phyloP scores from a whole-genome alignment of 164 flowering plant species.

The Warburgia ugandensis region DNA sequence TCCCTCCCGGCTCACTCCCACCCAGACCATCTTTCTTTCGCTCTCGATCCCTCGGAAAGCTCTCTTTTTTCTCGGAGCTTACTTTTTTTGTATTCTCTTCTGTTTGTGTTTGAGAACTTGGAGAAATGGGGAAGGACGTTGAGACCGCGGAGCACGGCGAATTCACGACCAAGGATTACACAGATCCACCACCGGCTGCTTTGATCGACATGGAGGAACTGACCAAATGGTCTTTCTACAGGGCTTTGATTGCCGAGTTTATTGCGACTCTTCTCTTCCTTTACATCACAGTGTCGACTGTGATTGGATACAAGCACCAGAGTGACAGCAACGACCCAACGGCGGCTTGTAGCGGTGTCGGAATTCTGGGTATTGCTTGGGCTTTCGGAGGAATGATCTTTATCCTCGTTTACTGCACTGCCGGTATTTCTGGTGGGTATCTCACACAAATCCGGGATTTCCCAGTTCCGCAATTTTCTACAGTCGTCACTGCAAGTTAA shows the following conservation, averaged over 20 bases:
- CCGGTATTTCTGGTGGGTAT: slow-evolving; percentile 51
- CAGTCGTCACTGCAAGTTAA: too few relatives aligned
- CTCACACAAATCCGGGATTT: background rate
- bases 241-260: slow-evolving; percentile 65
- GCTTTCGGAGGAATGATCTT: slow-evolving; percentile 75
- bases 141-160: slow-evolving; percentile 28
- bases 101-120: background rate
- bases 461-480: background rate
- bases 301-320: slow-evolving; percentile 51
- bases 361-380: slow-evolving; percentile 68
- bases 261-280: slow-evolving; percentile 57
- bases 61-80: background rate
- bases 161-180: slow-evolving; percentile 44
- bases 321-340: slow-evolving; percentile 11
- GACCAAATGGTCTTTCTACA: slow-evolving; percentile 47
- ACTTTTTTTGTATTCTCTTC: background rate
- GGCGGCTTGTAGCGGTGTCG: slow-evolving; percentile 47
- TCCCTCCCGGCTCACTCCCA: background rate
- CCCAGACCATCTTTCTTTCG: too few relatives aligned
- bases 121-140: slow-evolving; percentile 41
- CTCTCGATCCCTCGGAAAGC: background rate
- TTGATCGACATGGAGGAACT: slow-evolving; percentile 40
- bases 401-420: slow-evolving; percentile 67
- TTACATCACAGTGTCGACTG: slow-evolving; percentile 52
- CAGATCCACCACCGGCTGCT: slow-evolving; percentile 61